Conservation (phyloP, 192 early-diverging fungal genomes). For the Coemansia sp. region DNA sequence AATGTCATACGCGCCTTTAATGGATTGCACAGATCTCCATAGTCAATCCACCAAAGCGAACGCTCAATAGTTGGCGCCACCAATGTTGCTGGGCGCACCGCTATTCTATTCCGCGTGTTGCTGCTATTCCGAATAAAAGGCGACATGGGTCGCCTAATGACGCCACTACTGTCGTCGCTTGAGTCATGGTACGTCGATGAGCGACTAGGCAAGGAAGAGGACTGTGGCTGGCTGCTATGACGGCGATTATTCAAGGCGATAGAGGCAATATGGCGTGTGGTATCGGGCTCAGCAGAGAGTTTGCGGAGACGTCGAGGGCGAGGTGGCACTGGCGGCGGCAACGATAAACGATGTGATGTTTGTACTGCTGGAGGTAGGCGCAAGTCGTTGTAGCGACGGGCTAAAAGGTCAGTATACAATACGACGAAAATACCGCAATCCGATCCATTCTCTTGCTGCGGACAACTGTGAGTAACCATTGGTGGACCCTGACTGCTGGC, state of each 20-base stretch:
- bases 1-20: conserved; percentile 30
- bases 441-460: conserved; percentile 49
- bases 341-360: neutral
- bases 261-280: neutral
- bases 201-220: neutral
- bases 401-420: conserved; percentile 45
- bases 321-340: conserved; percentile 4
- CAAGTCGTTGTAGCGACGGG: conserved; percentile 41
- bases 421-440: conserved; percentile 54
- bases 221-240: neutral
- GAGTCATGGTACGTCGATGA: neutral
- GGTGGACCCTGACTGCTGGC: neutral
- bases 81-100: conserved; percentile 11
- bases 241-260: neutral
- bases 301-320: neutral
- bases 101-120: neutral
- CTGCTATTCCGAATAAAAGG: conserved; percentile 14
- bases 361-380: conserved; percentile 3
- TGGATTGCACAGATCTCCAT: conserved; percentile 47
- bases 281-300: conserved; percentile 3
- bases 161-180: neutral
- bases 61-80: conserved; percentile 7
- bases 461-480: conserved; percentile 48
- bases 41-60: conserved; percentile 54
- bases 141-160: conserved; percentile 7